These are phyloP conservation scores for Cruciata laevipes DNA, from an alignment of 257 asterid species.

Conservation along the genomic window DNA sequence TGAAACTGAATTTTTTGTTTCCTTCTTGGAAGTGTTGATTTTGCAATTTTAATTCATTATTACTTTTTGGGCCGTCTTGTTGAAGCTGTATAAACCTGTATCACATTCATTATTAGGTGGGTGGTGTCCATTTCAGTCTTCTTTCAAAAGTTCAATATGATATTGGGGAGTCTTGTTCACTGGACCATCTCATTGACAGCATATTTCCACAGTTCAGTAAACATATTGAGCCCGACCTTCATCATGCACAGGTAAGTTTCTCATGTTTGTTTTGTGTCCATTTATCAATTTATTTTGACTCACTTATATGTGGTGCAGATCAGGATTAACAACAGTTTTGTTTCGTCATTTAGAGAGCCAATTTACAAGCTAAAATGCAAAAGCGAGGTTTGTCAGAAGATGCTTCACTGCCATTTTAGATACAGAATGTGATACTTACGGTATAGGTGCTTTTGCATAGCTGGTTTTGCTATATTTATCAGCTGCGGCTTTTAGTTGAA, in stretches of 20 bases:
- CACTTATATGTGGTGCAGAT: constrained; percentile 54
- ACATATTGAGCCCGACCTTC: constrained; percentile 98
- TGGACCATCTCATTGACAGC: constrained; percentile 97
- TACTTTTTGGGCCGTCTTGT: constrained; percentile 10
- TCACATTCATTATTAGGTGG: constrained; percentile 58
- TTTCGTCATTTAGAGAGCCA: constrained; percentile 98
- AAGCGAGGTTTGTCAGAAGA: constrained; percentile 61
- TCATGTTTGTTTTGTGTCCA: constrained; percentile 14
- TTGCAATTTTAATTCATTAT: constrained; percentile 9
- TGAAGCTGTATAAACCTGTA: constrained; percentile 1
- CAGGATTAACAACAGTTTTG: constrained; percentile 97
- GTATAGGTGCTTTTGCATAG: background rate
- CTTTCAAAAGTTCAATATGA: constrained; percentile 98
- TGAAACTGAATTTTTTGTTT: background rate
- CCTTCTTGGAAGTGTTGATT: background rate
- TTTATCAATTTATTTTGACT: constrained; percentile 30
- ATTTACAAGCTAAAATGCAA: constrained; percentile 95
- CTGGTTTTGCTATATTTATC: background rate
- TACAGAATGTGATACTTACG: background rate
- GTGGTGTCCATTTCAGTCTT: constrained; percentile 98
- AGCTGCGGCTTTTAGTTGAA: background rate
- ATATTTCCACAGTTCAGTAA: constrained; percentile 95
- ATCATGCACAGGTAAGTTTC: constrained; percentile 88
- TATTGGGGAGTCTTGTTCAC: constrained; percentile 95
- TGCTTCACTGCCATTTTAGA: background rate